phyloP scores from a whole-genome alignment of 768 basidiomycete genomes.

The Leccinum fibrillosum region DNA sequence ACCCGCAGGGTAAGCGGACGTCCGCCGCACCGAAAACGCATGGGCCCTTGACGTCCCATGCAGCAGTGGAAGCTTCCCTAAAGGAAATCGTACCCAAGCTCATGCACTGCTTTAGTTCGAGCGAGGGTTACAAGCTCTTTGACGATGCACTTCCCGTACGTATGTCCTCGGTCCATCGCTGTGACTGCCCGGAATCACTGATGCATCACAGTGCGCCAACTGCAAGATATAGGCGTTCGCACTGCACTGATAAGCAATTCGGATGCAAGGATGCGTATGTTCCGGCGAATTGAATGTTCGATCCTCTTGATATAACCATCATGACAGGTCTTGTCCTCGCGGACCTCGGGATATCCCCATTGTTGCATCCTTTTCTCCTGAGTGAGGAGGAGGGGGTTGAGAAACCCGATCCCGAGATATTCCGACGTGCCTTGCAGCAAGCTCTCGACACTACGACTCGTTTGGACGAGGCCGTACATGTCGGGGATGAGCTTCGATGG shows the following conservation, averaged over 20 bases:
- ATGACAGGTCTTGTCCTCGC: slow-evolving; percentile 46
- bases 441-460: neutral
- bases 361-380: slow-evolving; percentile 55
- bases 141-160: slow-evolving; percentile 52
- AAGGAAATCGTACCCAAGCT: slow-evolving; percentile 55
- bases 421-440: slow-evolving; percentile 39
- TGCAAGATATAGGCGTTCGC: slow-evolving; percentile 44
- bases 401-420: slow-evolving; percentile 65
- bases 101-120: slow-evolving; percentile 66
- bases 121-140: slow-evolving; percentile 63
- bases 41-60: slow-evolving; percentile 14
- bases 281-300: neutral
- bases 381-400: slow-evolving; percentile 69
- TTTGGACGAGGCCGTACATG: slow-evolving; percentile 52
- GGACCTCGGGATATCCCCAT: slow-evolving; percentile 53
- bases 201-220: slow-evolving; percentile 38
- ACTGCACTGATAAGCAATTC: slow-evolving; percentile 71
- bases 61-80: slow-evolving; percentile 55
- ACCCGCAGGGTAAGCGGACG: slow-evolving; percentile 44
- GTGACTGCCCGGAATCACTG: slow-evolving; percentile 1
- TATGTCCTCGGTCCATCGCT: slow-evolving; percentile 16
- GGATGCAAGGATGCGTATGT: slow-evolving; percentile 68
- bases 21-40: slow-evolving; percentile 18
- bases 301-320: slow-evolving; percentile 1
- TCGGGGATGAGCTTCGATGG: slow-evolving; percentile 74